A percentile compares a stretch with the other conserved stretches of the same genome.
phyloP scores from a whole-genome alignment of 805 yeast species.

The Starmerella gropengiesseri region DNA sequence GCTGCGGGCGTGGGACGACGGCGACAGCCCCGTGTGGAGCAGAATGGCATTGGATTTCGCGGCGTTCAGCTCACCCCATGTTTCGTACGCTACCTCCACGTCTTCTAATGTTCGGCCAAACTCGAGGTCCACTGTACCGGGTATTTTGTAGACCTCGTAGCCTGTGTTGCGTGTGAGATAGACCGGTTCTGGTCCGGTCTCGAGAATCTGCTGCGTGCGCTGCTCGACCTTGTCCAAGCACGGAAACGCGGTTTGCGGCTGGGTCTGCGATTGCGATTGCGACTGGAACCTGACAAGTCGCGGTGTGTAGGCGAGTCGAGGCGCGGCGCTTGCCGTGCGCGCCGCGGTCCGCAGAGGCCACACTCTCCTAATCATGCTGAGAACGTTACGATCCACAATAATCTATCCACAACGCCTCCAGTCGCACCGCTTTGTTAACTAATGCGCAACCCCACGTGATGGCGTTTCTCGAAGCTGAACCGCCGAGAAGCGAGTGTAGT shows the following conservation, averaged over 20 bases:
- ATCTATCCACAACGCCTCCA: background rate
- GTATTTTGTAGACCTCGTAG: slow-evolving; percentile 40
- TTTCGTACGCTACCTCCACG: slow-evolving; percentile 79
- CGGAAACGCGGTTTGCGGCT: slow-evolving; percentile 43
- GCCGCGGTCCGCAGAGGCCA: background rate
- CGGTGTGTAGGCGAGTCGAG: too few relatives aligned
- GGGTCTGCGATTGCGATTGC: too few relatives aligned
- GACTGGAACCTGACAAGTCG: too few relatives aligned
- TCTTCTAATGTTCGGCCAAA: slow-evolving; percentile 69
- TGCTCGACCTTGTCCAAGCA: slow-evolving; percentile 69
- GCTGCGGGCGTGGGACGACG: slow-evolving; percentile 87
- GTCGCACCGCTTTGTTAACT: background rate
- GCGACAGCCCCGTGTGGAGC: slow-evolving; percentile 83
- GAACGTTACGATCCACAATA: background rate
- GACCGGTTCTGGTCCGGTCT: slow-evolving; percentile 76
- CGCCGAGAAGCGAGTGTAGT: too few relatives aligned
- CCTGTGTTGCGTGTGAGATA: slow-evolving; percentile 58
- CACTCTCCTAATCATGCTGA: background rate
- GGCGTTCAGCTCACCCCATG: slow-evolving; percentile 71
- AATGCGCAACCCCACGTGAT: too few relatives aligned
- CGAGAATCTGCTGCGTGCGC: slow-evolving; percentile 30
- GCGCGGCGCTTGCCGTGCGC: background rate
- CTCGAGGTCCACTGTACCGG: slow-evolving; percentile 50
- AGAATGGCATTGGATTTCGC: slow-evolving; percentile 61
- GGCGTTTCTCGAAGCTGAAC: too few relatives aligned